Conservation (phyloP, 2,329 filamentous ascomycete genomes). For the Calonectria hongkongensis region DNA sequence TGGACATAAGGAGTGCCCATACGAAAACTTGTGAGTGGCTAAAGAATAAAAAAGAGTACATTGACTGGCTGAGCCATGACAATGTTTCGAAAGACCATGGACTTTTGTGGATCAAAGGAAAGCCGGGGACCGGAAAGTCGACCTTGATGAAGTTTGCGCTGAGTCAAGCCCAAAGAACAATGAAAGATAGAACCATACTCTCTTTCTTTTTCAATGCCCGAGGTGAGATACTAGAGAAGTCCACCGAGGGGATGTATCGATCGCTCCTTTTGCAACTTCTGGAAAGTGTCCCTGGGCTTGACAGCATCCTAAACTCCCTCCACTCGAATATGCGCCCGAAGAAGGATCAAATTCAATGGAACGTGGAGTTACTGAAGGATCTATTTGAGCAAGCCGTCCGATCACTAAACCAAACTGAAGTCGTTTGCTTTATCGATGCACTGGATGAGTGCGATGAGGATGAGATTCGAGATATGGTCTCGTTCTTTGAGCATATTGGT, state of each 20-base stretch:
- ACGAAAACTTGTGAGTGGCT: slow-evolving; percentile 46
- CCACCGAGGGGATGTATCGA: slow-evolving; percentile 68
- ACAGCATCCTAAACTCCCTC: slow-evolving; percentile 55
- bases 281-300: slow-evolving; percentile 55
- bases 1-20: slow-evolving; percentile 39
- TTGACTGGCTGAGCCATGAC: slow-evolving; percentile 31
- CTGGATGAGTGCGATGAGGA: slow-evolving; percentile 68
- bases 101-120: slow-evolving; percentile 69
- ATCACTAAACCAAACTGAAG: fast-evolving
- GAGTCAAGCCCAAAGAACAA: not conserved
- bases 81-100: slow-evolving; percentile 49
- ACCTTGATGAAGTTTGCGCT: slow-evolving; percentile 66
- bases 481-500: slow-evolving; percentile 62
- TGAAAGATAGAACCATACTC: slow-evolving; percentile 51
- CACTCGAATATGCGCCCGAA: too few species aligned
- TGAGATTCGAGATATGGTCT: slow-evolving; percentile 64
- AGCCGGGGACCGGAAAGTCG: slow-evolving; percentile 67
- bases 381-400: slow-evolving; percentile 7
- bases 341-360: not conserved
- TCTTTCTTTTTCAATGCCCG: slow-evolving; percentile 72
- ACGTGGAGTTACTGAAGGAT: slow-evolving; percentile 10
- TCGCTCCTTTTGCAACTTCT: slow-evolving; percentile 69
- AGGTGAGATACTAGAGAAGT: slow-evolving; percentile 66
- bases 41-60: not conserved
- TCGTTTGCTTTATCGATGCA: slow-evolving; percentile 61